phyloP scores from a whole-genome alignment of 805 yeast genomes.

The Hagleromyces aurorensis region DNA sequence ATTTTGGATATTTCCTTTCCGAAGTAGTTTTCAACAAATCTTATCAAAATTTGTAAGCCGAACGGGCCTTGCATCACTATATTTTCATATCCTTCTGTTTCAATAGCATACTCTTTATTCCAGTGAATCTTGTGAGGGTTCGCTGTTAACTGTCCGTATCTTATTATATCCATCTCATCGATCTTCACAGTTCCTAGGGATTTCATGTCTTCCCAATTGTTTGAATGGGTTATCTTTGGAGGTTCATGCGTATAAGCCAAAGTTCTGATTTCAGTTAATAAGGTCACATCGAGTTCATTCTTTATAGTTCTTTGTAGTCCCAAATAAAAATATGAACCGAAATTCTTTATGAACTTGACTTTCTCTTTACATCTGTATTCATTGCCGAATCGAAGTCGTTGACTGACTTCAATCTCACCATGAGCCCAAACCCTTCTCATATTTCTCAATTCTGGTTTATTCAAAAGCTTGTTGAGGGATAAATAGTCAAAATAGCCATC shows the following conservation, averaged over 20 bases:
- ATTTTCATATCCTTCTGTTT: slow-evolving; percentile 51
- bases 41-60: slow-evolving; percentile 50
- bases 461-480: slow-evolving; percentile 40
- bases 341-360: slow-evolving; percentile 35
- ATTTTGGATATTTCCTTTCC: slow-evolving; percentile 24
- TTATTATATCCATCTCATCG: slow-evolving; percentile 36
- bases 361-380: slow-evolving; percentile 45
- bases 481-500: slow-evolving; percentile 84
- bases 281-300: slow-evolving; percentile 15
- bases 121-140: slow-evolving; percentile 84
- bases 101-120: slow-evolving; percentile 45
- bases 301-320: slow-evolving; percentile 45
- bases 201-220: background rate
- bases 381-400: slow-evolving; percentile 33
- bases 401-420: slow-evolving; percentile 46
- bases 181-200: slow-evolving; percentile 20
- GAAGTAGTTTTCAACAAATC: slow-evolving; percentile 36
- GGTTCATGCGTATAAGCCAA: slow-evolving; percentile 50
- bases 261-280: slow-evolving; percentile 46
- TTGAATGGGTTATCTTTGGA: slow-evolving; percentile 2
- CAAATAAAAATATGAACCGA: slow-evolving; percentile 40
- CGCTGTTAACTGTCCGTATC: slow-evolving; percentile 69
- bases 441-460: slow-evolving; percentile 26
- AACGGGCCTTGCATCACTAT: slow-evolving; percentile 79
- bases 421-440: slow-evolving; percentile 72